These are phyloP conservation scores for Saccharomyces kudriavzevii DNA, from an alignment of 805 yeast species.

Conservation along the genomic window DNA sequence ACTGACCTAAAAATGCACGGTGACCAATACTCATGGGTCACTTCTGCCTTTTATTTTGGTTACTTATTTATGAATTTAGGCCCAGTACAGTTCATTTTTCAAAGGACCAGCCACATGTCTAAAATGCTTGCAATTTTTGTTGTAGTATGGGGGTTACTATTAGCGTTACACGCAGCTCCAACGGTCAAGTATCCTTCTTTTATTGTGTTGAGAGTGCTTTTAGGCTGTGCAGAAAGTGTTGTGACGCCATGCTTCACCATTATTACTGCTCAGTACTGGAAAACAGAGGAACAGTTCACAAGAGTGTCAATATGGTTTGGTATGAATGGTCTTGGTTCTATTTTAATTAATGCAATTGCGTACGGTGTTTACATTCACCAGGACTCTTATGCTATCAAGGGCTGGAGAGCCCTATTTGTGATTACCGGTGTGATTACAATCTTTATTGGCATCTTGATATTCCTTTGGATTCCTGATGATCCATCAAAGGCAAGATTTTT, in stretches of 20 bases:
- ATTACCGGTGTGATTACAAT: constrained; percentile 54
- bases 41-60: constrained; percentile 58
- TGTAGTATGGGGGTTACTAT: constrained; percentile 54
- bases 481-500: constrained; percentile 46
- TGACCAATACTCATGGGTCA: constrained; percentile 43
- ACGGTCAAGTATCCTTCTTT: constrained; percentile 38
- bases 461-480: constrained; percentile 46
- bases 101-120: constrained; percentile 46
- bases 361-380: constrained; percentile 41
- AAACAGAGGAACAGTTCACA: constrained; percentile 37
- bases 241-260: constrained; percentile 52
- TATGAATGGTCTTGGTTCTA: constrained; percentile 39
- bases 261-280: constrained; percentile 53
- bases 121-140: constrained; percentile 42
- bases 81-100: constrained; percentile 30
- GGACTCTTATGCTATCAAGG: constrained; percentile 34
- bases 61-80: constrained; percentile 48
- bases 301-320: constrained; percentile 40
- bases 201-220: constrained; percentile 39
- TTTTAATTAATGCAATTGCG: constrained; percentile 46
- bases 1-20: constrained; percentile 39
- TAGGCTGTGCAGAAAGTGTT: constrained; percentile 46
- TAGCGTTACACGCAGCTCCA: constrained; percentile 45
- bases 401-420: constrained; percentile 57
- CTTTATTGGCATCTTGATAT: constrained; percentile 39